Conservation (phyloP, 2,329 filamentous ascomycete species). For the Penicillium sp. region DNA sequence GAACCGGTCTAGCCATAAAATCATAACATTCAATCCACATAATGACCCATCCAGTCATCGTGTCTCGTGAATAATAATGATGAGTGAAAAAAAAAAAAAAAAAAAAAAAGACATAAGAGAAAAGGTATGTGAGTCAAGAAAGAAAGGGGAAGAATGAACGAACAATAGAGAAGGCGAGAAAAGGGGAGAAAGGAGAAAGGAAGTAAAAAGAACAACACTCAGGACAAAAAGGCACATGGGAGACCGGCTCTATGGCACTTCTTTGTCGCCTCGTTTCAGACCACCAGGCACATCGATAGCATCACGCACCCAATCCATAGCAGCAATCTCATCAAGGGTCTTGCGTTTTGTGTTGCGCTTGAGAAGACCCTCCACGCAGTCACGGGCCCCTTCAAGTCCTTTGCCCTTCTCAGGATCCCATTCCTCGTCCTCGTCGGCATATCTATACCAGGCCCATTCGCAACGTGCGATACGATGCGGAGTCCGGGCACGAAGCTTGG, state of each 20-base stretch:
- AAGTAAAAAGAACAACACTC: background rate
- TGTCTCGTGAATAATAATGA: constrained; percentile 10
- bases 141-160: background rate
- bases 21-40: constrained; percentile 2
- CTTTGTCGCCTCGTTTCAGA: constrained; percentile 46
- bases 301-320: constrained; percentile 64
- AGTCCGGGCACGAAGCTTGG: constrained; percentile 68
- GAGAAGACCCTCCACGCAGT: constrained; percentile 73
- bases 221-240: constrained; percentile 8
- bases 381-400: constrained; percentile 64
- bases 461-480: constrained; percentile 91
- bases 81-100: background rate
- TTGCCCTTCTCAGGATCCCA: constrained; percentile 63
- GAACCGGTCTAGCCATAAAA: constrained; percentile 4
- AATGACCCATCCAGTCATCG: constrained; percentile 9
- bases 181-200: background rate
- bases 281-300: constrained; percentile 61
- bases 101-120: background rate
- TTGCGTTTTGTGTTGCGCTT: constrained; percentile 74
- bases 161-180: background rate
- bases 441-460: constrained; percentile 91
- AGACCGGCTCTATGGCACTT: constrained; percentile 37
- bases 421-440: constrained; percentile 73
- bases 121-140: constrained; percentile 4
- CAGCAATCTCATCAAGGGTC: constrained; percentile 63